Percentiles rank a stretch among this genome's conserved stretches.
These are phyloP conservation scores for Phyllosticta citribraziliensis DNA, from an alignment of 2,329 filamentous ascomycete genomes.

Conservation along the genomic window DNA sequence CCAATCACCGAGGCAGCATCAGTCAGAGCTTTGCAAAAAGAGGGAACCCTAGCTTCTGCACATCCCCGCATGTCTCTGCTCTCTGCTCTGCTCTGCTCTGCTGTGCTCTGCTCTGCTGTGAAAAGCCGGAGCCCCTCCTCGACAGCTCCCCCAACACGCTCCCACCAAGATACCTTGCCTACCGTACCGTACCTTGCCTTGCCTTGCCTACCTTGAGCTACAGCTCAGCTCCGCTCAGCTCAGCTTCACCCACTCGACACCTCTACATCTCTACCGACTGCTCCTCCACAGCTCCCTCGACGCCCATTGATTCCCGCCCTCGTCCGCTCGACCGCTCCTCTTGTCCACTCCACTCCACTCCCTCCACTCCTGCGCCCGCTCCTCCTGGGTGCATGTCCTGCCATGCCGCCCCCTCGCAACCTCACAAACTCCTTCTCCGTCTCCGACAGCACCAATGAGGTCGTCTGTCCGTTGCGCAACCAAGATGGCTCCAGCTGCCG, in stretches of 20 bases:
- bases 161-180: not conserved
- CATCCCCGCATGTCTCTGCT: not conserved
- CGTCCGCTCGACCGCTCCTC: not conserved
- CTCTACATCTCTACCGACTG: not conserved
- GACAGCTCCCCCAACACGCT: not conserved
- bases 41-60: slow-evolving; percentile 3
- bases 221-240: not conserved
- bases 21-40: slow-evolving; percentile 9
- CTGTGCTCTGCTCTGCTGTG: not conserved
- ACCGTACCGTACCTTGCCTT: not conserved
- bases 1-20: slow-evolving; percentile 8
- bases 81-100: not conserved
- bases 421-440: slow-evolving; percentile 87
- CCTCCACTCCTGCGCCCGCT: slow-evolving; percentile 26
- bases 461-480: slow-evolving; percentile 90
- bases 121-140: slow-evolving; percentile 4
- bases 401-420: slow-evolving; percentile 79
- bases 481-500: slow-evolving; percentile 95
- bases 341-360: slow-evolving; percentile 12
- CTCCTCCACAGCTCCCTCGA: not conserved
- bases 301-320: not conserved
- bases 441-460: slow-evolving; percentile 86
- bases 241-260: not conserved
- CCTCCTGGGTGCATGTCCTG: slow-evolving; percentile 29
- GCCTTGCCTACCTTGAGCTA: not conserved